Percentiles rank a stretch among this genome's conserved stretches.
Conservation (phyloP, 225 moss, liverwort and hornwort genomes). For the Marchantia paleacea region DNA sequence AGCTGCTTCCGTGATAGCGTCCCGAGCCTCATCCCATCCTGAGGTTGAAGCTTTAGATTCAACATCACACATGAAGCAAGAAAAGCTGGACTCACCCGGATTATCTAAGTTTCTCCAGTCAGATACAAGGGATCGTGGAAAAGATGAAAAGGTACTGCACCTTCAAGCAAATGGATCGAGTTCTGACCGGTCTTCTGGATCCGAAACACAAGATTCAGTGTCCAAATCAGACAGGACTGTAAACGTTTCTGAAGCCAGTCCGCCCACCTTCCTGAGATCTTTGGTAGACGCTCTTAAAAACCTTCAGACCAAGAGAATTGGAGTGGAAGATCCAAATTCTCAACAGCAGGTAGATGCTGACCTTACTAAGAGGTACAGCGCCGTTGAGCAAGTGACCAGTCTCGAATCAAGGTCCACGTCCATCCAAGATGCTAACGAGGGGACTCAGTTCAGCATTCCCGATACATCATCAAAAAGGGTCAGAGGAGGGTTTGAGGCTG, state of each 20-base stretch:
- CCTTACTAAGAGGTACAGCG: background rate
- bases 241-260: background rate
- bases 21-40: background rate
- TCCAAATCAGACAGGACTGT: background rate
- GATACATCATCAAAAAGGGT: background rate
- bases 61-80: background rate
- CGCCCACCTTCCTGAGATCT: constrained; percentile 15
- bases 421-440: background rate
- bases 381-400: background rate
- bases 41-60: background rate
- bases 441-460: background rate
- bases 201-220: background rate
- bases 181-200: background rate
- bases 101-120: background rate
- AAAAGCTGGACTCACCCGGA: background rate
- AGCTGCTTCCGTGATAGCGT: background rate
- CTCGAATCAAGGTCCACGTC: background rate
- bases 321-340: background rate
- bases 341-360: background rate
- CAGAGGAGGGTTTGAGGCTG: background rate
- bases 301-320: background rate
- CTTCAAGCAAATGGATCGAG: background rate
- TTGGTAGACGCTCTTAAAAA: constrained; percentile 1
- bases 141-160: background rate
- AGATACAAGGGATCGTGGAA: background rate